These are phyloP conservation scores for Globisporangium spiculum DNA, from an alignment of 352 stramenopile genomes.

Conservation along the genomic window DNA sequence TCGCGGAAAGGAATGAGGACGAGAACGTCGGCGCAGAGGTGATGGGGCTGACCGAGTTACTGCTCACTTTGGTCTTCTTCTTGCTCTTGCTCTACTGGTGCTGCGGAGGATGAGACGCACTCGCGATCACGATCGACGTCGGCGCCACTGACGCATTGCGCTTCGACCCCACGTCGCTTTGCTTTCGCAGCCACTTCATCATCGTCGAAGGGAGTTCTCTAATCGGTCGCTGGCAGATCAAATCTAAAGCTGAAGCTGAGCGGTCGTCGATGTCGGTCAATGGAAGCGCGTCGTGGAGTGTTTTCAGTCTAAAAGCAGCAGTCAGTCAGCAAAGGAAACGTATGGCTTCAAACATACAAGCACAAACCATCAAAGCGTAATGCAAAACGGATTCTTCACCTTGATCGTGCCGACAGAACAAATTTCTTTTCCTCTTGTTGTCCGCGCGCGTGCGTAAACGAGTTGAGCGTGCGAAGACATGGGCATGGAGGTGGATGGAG, in stretches of 20 bases:
- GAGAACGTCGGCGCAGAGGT: not conserved
- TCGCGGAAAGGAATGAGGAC: conserved; percentile 2
- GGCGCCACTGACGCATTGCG: not conserved
- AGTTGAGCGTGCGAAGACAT: not conserved
- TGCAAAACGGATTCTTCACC: not conserved
- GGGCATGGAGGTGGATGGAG: not conserved
- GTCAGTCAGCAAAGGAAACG: not conserved
- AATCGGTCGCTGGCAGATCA: not conserved
- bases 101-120: not conserved
- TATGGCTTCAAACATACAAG: not conserved
- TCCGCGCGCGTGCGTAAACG: not conserved
- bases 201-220: not conserved
- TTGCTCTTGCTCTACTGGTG: not conserved
- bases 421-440: not conserved
- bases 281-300: not conserved
- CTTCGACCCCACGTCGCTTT: not conserved
- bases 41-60: not conserved
- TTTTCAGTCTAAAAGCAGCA: not conserved
- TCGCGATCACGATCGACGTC: conserved; percentile 5
- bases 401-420: not conserved
- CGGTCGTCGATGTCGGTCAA: not conserved
- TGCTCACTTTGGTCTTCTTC: not conserved
- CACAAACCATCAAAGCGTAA: not conserved
- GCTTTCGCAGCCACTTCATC: conserved; percentile 1
- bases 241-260: not conserved